Evolutionary conservation across 1,284 basidiomycete species (phyloP).

Genomic region (Cutaneotrichosporon mucoides): DNA sequence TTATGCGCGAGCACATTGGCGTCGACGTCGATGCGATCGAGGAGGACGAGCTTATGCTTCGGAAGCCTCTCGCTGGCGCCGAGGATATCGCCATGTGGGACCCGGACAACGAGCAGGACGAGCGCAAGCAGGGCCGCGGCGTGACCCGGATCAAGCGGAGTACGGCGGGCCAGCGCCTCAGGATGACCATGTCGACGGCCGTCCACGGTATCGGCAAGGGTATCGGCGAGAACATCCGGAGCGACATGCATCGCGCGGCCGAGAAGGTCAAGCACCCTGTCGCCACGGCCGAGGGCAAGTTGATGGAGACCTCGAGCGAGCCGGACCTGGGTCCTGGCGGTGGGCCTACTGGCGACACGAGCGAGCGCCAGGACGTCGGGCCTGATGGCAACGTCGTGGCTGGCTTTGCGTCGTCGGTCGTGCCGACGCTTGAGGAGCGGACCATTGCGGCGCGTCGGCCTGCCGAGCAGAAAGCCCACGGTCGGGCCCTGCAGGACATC

Average conservation of each 20-base stretch:
- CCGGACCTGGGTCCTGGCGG: constrained; percentile 19
- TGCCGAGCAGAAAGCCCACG: constrained; percentile 38
- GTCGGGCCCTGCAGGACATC: constrained; percentile 45
- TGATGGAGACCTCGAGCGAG: background rate
- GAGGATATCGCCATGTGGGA: constrained; percentile 68
- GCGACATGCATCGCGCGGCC: constrained; percentile 48
- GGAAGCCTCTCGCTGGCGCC: constrained; percentile 57
- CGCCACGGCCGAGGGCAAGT: constrained; percentile 40
- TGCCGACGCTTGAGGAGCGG: constrained; percentile 71
- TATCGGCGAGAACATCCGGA: constrained; percentile 43
- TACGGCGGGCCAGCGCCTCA: constrained; percentile 32
- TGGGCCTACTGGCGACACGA: constrained; percentile 28
- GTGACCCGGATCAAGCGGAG: constrained; percentile 47
- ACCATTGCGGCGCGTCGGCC: constrained; percentile 53
- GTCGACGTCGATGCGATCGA: constrained; percentile 88
- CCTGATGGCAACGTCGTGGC: constrained; percentile 52
- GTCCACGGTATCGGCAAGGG: constrained; percentile 41
- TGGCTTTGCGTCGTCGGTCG: constrained; percentile 62
- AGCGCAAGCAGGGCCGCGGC: constrained; percentile 26
- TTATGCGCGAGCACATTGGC: constrained; percentile 96
- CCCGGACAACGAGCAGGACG: constrained; percentile 67
- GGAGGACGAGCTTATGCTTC: constrained; percentile 65
- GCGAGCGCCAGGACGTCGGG: constrained; percentile 58
- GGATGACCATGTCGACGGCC: constrained; percentile 33
- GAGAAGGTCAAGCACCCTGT: constrained; percentile 52